Percentiles rank a stretch among this genome's conserved stretches.
These are phyloP conservation scores for Colletotrichum sansevieriae DNA, from an alignment of 2,329 filamentous ascomycete species.

Conservation along the genomic window DNA sequence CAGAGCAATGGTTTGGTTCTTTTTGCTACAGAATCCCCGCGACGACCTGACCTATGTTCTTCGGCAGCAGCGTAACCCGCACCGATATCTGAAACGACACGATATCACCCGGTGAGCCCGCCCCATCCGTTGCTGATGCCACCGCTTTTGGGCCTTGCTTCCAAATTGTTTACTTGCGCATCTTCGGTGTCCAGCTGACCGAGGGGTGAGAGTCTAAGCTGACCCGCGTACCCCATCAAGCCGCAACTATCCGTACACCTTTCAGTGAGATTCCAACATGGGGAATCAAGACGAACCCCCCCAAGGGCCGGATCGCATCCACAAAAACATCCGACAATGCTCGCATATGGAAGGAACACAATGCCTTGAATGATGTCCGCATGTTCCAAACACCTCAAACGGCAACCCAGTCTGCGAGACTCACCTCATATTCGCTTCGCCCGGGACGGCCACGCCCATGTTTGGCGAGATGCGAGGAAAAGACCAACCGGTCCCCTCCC, in stretches of 20 bases:
- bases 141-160: conserved; percentile 3
- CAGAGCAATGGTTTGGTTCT: background rate
- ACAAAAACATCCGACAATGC: background rate
- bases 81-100: conserved; percentile 38
- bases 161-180: conserved; percentile 18
- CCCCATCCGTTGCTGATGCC: conserved; percentile 11
- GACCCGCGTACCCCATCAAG: conserved; percentile 6
- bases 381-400: conserved; percentile 19
- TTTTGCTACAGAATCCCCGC: background rate
- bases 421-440: conserved; percentile 17
- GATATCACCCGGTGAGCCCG: conserved; percentile 39
- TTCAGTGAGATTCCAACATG: conserved; percentile 5
- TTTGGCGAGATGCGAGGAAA: background rate
- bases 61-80: conserved; percentile 18
- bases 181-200: background rate
- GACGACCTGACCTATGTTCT: background rate
- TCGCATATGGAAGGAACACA: conserved; percentile 9
- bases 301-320: conserved; percentile 5
- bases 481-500: background rate
- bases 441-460: conserved; percentile 6
- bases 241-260: background rate
- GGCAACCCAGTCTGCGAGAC: conserved; percentile 10
- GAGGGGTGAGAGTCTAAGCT: conserved; percentile 12
- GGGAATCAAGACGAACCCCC: conserved; percentile 5
- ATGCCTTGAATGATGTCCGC: conserved; percentile 13